Base-by-base conservation (phyloP, 202 grass and related monocot species). In the Schoenoplectus triqueter region DNA sequence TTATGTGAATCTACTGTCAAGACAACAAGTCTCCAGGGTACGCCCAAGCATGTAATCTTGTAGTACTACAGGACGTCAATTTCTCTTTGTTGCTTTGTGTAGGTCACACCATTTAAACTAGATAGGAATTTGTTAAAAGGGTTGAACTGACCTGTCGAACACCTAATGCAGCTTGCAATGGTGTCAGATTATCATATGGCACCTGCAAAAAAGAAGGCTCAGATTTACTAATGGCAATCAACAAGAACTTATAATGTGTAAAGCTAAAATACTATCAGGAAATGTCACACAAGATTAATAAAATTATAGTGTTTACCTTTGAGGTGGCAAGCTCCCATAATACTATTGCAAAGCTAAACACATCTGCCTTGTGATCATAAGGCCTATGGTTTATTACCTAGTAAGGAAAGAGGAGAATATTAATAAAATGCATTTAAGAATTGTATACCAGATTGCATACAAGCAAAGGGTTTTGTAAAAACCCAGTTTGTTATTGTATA, bases 341-440 rank as follows among this genome's bases (percentile, higher is more conserved):
- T 69, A 97, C 92, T 61, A 97, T 80, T 84, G 89, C 92, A 88
- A 95, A 97, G 86, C 95, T 97, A 83, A 97, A 97, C 57, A 97
- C 83, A 85, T 97, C 95, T 73, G 92, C 92, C 82, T 88, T 97
- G 6, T 91, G 74, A 87, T 94, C 88, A 84, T 97, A 97, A 22
- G 83, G 84, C 65, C 81, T 91, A 84, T 97, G 95, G 66, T 97
- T 93, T 94, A 97, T 97, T 71, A 97, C 92, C 95, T 97, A 69
- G 57, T 20, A 64, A 64, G 57, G 68, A 41, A 87, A 64, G n/a
- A 82, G 65, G 14, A 79, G 14, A 61, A 61, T 6, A 79, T 79
- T 9, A 61, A 79, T 44, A 14, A n/a, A 60, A 44, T 44, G 11
- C 40, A 40, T 39, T 55, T 10, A 55, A 40, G 56, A 39, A 22